These are phyloP conservation scores for Clitocybe nebularis DNA, from an alignment of 1,284 basidiomycete species.

Conservation along the genomic window DNA sequence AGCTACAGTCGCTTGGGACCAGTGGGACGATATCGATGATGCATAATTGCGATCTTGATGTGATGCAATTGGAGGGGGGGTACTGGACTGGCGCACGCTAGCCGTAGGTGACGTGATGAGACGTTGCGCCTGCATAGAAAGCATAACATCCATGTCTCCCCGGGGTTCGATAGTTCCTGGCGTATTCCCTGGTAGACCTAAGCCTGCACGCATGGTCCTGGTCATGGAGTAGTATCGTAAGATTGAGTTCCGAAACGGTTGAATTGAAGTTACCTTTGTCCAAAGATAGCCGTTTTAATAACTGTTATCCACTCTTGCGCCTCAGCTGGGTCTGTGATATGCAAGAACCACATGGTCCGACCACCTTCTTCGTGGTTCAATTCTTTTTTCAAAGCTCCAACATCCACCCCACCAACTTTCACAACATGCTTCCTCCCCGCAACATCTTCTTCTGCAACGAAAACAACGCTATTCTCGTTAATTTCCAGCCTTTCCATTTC, in stretches of 20 bases:
- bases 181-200: conserved; percentile 44
- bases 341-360: conserved; percentile 63
- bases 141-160: conserved; percentile 76
- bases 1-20: conserved; percentile 34
- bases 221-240: conserved; percentile 8
- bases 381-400: conserved; percentile 45
- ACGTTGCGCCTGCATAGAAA: conserved; percentile 70
- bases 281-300: conserved; percentile 68
- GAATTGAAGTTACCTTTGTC: conserved; percentile 51
- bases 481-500: conserved; percentile 72
- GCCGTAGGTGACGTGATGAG: conserved; percentile 34
- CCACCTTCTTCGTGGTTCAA: conserved; percentile 44
- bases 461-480: conserved; percentile 69
- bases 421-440: conserved; percentile 60
- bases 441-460: conserved; percentile 66
- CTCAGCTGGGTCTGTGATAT: conserved; percentile 55
- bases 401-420: conserved; percentile 61
- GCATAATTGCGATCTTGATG: conserved; percentile 28
- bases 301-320: conserved; percentile 70
- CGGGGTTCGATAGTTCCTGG: conserved; percentile 53
- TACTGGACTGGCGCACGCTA: conserved; percentile 14
- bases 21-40: conserved; percentile 41
- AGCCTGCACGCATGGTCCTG: conserved; percentile 64
- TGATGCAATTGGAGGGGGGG: conserved; percentile 17
- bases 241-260: conserved; percentile 2